Evolutionary conservation across 192 early-diverging fungal species (phyloP).

Genomic region (Backusella morwellensis): DNA sequence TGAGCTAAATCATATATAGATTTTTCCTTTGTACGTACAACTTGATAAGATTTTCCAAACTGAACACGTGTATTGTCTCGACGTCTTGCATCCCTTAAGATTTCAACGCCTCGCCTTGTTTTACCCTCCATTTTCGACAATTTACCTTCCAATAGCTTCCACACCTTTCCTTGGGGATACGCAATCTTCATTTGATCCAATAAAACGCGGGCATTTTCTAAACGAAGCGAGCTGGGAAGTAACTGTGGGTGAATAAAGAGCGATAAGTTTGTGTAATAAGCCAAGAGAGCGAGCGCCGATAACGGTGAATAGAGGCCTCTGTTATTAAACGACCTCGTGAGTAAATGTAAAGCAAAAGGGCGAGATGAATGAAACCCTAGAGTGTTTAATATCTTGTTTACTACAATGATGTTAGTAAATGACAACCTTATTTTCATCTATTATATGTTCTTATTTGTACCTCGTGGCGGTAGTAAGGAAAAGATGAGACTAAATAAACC

Average conservation of each 20-base stretch:
- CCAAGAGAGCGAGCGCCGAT: constrained; percentile 23
- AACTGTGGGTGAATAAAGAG: constrained; percentile 28
- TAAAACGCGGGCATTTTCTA: constrained; percentile 18
- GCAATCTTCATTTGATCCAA: constrained; percentile 23
- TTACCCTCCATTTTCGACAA: constrained; percentile 29
- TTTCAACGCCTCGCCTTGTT: constrained; percentile 19
- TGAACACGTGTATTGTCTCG: neutral
- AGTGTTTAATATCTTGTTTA: constrained; percentile 26
- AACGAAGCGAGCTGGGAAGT: constrained; percentile 22
- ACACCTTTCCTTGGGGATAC: constrained; percentile 25
- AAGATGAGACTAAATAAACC: constrained; percentile 35
- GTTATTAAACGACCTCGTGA: constrained; percentile 17
- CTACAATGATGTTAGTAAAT: constrained; percentile 10
- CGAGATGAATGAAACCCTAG: constrained; percentile 33
- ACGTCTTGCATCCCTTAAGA: constrained; percentile 23
- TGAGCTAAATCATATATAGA: constrained; percentile 24
- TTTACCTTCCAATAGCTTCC: constrained; percentile 33
- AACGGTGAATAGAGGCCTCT: constrained; percentile 25
- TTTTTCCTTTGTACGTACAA: constrained; percentile 1
- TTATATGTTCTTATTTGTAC: neutral
- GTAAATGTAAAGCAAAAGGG: constrained; percentile 32
- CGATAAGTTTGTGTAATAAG: constrained; percentile 32
- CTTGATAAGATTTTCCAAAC: neutral
- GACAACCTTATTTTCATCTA: neutral
- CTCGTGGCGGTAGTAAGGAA: constrained; percentile 35